Conservation (phyloP, 208 protist species). For the Leishmania turanica region DNA sequence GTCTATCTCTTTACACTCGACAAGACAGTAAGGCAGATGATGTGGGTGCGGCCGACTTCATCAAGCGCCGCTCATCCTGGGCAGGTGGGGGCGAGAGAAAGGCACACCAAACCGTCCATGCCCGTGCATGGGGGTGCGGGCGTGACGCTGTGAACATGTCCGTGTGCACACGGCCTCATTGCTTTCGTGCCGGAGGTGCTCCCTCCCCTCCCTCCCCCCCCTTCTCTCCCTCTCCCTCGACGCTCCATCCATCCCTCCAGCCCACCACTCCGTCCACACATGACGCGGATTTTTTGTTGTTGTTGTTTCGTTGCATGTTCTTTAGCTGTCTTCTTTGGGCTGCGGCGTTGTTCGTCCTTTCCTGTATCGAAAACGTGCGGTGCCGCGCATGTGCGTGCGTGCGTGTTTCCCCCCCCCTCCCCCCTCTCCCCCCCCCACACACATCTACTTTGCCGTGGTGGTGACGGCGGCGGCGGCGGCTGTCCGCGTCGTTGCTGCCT, state of each 20-base stretch:
- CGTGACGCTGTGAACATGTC: not conserved
- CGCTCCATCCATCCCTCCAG: not conserved
- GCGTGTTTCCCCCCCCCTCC: not conserved
- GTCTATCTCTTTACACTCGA: not conserved
- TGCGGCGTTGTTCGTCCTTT: not conserved
- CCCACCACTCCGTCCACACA: not conserved
- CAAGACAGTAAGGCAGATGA: not conserved
- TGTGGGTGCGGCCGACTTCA: not conserved
- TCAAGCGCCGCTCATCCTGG: not conserved
- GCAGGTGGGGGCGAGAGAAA: not conserved
- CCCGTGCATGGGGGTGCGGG: not conserved
- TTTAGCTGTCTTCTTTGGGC: not conserved
- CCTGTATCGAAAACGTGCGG: not conserved
- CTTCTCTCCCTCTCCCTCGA: not conserved
- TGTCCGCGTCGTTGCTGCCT: not conserved
- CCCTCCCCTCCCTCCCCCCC: not conserved
- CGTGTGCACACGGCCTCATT: not conserved
- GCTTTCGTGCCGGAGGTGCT: not conserved
- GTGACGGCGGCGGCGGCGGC: not conserved
- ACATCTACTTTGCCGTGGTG: not conserved
- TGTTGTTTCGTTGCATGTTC: not conserved
- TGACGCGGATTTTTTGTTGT: not conserved
- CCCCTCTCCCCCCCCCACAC: too few relatives aligned
- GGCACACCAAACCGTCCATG: not conserved
- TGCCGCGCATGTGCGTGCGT: not conserved